phyloP scores from a whole-genome alignment of 179 eudicot genomes.

The Beta lomatogona region DNA sequence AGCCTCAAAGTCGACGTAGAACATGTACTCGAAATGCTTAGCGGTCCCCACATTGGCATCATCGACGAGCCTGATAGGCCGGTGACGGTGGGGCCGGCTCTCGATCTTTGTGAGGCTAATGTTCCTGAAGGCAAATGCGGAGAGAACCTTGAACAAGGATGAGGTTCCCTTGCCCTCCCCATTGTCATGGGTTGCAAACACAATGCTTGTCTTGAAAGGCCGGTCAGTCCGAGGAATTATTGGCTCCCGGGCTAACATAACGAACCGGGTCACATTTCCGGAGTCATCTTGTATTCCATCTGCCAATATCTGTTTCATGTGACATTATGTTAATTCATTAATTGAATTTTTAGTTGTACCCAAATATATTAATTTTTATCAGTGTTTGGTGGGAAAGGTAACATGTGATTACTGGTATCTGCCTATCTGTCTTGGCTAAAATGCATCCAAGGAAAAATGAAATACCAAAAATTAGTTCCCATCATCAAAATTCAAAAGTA shows the following conservation, averaged over 20 bases:
- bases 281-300: conserved; percentile 90
- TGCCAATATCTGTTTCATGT: conserved; percentile 43
- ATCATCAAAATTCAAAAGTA: neutral
- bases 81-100: conserved; percentile 62
- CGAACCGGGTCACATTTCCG: conserved; percentile 66
- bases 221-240: conserved; percentile 62
- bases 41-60: conserved; percentile 69
- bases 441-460: neutral
- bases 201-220: conserved; percentile 74
- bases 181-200: conserved; percentile 53
- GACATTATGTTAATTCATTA: neutral
- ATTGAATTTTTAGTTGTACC: neutral
- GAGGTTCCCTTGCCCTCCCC: conserved; percentile 58
- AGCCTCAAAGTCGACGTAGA: conserved; percentile 81
- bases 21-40: conserved; percentile 86
- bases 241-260: conserved; percentile 73
- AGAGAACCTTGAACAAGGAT: conserved; percentile 66
- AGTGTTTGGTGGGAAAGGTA: conserved; percentile 18
- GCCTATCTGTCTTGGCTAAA: conserved; percentile 19
- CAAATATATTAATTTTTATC: neutral
- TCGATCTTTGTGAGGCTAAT: conserved; percentile 69
- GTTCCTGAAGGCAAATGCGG: conserved; percentile 72
- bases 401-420: conserved; percentile 17
- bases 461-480: neutral
- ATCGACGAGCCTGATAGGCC: conserved; percentile 58